Evolutionary conservation across 345 rosid species (phyloP).

Genomic region (Psidium friedrichsthalianum): DNA sequence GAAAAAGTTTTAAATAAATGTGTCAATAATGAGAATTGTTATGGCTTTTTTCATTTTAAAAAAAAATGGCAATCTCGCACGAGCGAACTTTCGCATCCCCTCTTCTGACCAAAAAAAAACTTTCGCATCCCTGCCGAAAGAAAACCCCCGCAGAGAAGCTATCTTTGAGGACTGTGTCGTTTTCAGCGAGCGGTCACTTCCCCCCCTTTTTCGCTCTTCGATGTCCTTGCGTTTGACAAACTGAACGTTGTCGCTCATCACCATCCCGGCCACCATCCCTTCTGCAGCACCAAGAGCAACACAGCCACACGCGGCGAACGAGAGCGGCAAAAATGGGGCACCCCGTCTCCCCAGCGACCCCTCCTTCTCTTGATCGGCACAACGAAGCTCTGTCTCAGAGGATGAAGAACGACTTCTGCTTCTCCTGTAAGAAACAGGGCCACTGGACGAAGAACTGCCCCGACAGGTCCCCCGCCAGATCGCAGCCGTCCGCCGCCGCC

Average conservation of each 20-base stretch:
- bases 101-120: no score
- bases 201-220: background rate
- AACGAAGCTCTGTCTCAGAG: background rate
- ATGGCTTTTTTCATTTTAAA: no score
- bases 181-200: background rate
- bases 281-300: background rate
- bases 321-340: background rate
- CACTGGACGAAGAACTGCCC: conserved; percentile 24
- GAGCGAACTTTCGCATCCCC: background rate
- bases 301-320: background rate
- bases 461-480: background rate
- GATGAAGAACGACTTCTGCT: conserved; percentile 2
- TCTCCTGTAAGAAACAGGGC: conserved; percentile 12
- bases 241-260: background rate
- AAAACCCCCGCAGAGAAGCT: background rate
- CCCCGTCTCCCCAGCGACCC: background rate
- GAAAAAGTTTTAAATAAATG: no score
- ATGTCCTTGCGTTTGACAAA: background rate
- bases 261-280: no score
- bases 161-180: background rate
- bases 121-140: background rate
- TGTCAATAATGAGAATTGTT: no score
- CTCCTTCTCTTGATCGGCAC: background rate
- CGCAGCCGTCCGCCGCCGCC: background rate
- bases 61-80: background rate